phyloP scores from a whole-genome alignment of 331 rosid species.

The Quercus lobata region DNA sequence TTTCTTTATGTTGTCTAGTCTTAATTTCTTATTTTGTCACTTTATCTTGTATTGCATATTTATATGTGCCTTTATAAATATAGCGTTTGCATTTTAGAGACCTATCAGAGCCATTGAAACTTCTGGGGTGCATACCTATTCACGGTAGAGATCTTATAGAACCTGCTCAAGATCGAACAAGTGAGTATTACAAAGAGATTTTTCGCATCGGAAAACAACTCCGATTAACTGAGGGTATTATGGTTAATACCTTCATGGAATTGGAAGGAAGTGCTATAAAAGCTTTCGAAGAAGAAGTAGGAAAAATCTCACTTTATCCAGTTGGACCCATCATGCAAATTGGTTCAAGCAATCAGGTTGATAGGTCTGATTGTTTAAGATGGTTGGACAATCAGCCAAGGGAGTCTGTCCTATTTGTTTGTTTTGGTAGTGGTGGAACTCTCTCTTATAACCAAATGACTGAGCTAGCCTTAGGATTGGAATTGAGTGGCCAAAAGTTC shows the following conservation, averaged over 20 bases:
- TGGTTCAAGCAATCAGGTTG: not conserved
- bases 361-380: constrained; percentile 12
- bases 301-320: constrained; percentile 12
- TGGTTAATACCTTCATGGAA: constrained; percentile 27
- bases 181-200: constrained; percentile 13
- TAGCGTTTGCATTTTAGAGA: not conserved
- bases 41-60: too few species aligned
- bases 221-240: constrained; percentile 19
- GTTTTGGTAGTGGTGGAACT: constrained; percentile 45
- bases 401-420: constrained; percentile 24
- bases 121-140: constrained; percentile 2
- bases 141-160: not conserved
- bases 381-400: constrained; percentile 39
- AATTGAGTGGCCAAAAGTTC: constrained; percentile 24
- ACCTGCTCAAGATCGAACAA: constrained; percentile 4
- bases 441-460: constrained; percentile 25
- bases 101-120: not conserved
- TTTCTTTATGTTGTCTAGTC: too few species aligned
- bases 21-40: too few species aligned
- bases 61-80: too few species aligned
- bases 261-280: constrained; percentile 23
- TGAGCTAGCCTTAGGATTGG: constrained; percentile 41
- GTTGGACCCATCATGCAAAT: constrained; percentile 36
- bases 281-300: not conserved
- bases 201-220: constrained; percentile 4